phyloP scores from a whole-genome alignment of 2,329 filamentous ascomycete genomes.

The Sordariomycetes sp. region DNA sequence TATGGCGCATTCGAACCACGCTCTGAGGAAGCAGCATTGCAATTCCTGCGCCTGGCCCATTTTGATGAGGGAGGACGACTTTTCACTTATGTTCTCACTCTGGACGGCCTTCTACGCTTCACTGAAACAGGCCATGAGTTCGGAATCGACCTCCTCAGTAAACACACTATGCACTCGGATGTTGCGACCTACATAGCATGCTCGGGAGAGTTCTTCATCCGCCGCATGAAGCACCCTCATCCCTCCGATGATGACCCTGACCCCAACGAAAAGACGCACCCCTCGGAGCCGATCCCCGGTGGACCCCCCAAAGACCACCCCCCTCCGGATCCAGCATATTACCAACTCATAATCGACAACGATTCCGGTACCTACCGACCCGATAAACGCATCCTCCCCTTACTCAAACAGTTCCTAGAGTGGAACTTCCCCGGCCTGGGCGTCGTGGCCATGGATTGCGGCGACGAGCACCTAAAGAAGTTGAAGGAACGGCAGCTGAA shows the following conservation, averaged over 20 bases:
- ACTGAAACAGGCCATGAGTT: constrained; percentile 96
- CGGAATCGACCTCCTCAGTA: constrained; percentile 83
- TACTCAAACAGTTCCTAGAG: constrained; percentile 61
- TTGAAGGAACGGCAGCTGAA: constrained; percentile 71
- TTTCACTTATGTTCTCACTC: constrained; percentile 85
- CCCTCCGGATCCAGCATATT: constrained; percentile 44
- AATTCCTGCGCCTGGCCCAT: constrained; percentile 80
- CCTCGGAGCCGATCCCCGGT: constrained; percentile 33
- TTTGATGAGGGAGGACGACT: constrained; percentile 78
- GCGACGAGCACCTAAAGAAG: constrained; percentile 61
- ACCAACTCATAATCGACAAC: constrained; percentile 90
- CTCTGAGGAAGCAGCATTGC: constrained; percentile 60
- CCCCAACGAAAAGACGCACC: constrained; percentile 39
- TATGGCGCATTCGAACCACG: constrained; percentile 60
- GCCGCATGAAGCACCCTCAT: constrained; percentile 46
- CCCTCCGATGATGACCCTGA: constrained; percentile 28
- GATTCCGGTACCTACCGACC: constrained; percentile 91
- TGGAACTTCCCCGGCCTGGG: constrained; percentile 69
- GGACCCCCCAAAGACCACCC: constrained; percentile 34
- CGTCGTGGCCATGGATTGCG: constrained; percentile 67
- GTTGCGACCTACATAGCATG: constrained; percentile 87
- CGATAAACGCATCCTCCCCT: constrained; percentile 64
- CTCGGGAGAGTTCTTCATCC: constrained; percentile 87
- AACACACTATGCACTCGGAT: constrained; percentile 95
- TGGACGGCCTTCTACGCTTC: constrained; percentile 81